Base-by-base conservation (phyloP, 192 early-diverging fungal genomes). In the Entophlyctis luteolus region DNA sequence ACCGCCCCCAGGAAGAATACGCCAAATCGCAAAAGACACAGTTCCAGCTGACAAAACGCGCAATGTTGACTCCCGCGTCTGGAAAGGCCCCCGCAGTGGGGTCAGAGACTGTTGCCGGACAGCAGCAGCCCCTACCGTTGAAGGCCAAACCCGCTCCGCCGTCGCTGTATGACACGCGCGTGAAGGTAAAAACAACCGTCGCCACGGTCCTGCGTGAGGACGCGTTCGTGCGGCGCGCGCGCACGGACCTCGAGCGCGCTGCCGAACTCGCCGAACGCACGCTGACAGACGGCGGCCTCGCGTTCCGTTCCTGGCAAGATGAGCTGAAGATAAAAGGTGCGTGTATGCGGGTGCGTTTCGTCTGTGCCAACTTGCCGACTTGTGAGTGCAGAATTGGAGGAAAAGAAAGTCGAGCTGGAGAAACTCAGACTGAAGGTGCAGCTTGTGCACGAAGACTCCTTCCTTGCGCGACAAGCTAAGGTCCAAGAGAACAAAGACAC, bases 191-290 rank as follows among this genome's bases (percentile, higher is more conserved):
- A 57, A 75, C 69, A 22, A 84, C 77, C 22, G 71, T 75, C 4
- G 75, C 80, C 1, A 62, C 83, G 31, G 80, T 84, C 56, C 52
- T 84, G 34, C 56, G 83, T 0, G 83, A 84, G 65, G 77, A 79
- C 39, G 75, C 78, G 16, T 50, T 84, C 22, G 71, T 84, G 27
- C 39, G 73, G 28, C 62, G 60, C 52, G 42, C 73, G 16, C 33
- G 59, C 37, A 32, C 67, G 16, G 62, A 77, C 31, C 71, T 82
- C 36, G 67, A 77, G 52, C 39, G 36, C 34, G 31, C 29, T n/a
- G 5, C 78, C 48, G 28, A 22, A 16, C 71, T 73, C 33, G 73
- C 66, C 0, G 77, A 80, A 56, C 68, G 75, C 55, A 72, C 72
- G 4, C 59, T 84, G 48, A 37, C 48, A 27, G 83, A 77, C 49